phyloP scores from a whole-genome alignment of 2,329 filamentous ascomycete genomes.

The Cladophialophora bantiana region DNA sequence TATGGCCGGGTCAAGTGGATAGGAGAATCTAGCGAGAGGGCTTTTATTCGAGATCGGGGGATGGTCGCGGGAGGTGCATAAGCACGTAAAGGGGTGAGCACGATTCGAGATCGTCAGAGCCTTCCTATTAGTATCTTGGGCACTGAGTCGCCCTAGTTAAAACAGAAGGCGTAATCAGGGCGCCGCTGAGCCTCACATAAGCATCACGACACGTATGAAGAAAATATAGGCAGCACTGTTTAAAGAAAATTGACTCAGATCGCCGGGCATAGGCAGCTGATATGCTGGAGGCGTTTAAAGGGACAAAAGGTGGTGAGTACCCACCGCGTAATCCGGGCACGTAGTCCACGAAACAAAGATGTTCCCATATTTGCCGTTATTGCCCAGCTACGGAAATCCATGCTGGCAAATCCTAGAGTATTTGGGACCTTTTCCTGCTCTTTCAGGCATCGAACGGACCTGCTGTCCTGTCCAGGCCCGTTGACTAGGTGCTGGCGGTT shows the following conservation, averaged over 20 bases:
- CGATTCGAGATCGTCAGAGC: constrained; percentile 2
- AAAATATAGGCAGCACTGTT: constrained; percentile 19
- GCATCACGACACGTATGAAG: background rate
- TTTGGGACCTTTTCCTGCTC: constrained; percentile 3
- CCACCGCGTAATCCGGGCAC: constrained; percentile 27
- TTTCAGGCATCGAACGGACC: constrained; percentile 12
- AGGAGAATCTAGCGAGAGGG: constrained; percentile 9
- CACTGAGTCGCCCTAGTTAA: background rate
- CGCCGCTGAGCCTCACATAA: constrained; percentile 17
- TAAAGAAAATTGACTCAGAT: background rate
- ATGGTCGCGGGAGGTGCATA: constrained; percentile 14
- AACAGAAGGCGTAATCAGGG: constrained; percentile 3
- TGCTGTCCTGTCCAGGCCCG: background rate
- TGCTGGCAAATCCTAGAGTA: constrained; percentile 13
- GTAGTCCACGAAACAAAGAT: constrained; percentile 23
- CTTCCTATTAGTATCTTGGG: constrained; percentile 4
- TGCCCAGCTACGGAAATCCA: constrained; percentile 11
- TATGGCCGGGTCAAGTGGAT: constrained; percentile 12
- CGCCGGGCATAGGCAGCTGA: constrained; percentile 23
- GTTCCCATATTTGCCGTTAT: constrained; percentile 19
- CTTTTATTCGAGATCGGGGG: constrained; percentile 1
- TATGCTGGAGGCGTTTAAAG: constrained; percentile 19
- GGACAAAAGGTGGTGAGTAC: constrained; percentile 1
- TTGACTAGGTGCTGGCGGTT: constrained; percentile 8
- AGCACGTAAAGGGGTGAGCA: constrained; percentile 21